Evolutionary conservation across 2,329 filamentous ascomycete species (phyloP), one percentile per base, ranked within the genome.

Genomic region (Rosellinia necatrix): DNA sequence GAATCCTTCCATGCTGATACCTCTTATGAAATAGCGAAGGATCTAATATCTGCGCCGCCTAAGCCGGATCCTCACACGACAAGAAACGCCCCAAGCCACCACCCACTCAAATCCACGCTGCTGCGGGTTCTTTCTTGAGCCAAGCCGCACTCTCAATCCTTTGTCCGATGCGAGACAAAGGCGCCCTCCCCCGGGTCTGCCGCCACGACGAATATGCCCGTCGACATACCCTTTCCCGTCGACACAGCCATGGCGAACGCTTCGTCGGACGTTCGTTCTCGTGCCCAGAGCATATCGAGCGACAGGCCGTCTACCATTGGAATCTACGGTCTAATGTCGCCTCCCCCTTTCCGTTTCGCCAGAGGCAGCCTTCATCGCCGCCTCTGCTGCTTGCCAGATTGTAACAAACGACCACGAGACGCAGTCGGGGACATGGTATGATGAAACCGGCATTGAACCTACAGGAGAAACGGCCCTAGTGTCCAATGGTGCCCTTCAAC

Each of bases 401-500:
- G 87, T 97, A 65, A 93, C 91, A 56, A 91, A 92, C 69, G 88
- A 96, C 69, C 88, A 94, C 74, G 90, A 93, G 68, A 86, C 83
- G 63, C 86, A 89, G 68, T 81, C 86, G 56, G 84, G 86, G 64
- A 78, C 85, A 47, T 87, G 87, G 80, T 84, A 86, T 66, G 85
- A 90, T 67, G 82, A 88, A 59, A 82, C 89, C 63, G 84, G 84
- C 47, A 80, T 87, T 52, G 83, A 87, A 62, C 81, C 84, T 1
- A 82, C 83, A 4, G 81, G 81, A 54, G 87, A 90, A 64, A 85
- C 87, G 15, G 89, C 89, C 15, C 71, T 88, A 44, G 89, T 96
- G 54, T 88, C 91, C 1, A 78, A 82, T 2, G 81, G 83, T 24
- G 90, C 94, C 0, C 78, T 97, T 32, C 80, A 81, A 37, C 82